Evolutionary conservation across 2,329 filamentous ascomycete genomes (phyloP), one percentile per base, ranked within the genome.

Genomic region (Penicillium griseofulvum): DNA sequence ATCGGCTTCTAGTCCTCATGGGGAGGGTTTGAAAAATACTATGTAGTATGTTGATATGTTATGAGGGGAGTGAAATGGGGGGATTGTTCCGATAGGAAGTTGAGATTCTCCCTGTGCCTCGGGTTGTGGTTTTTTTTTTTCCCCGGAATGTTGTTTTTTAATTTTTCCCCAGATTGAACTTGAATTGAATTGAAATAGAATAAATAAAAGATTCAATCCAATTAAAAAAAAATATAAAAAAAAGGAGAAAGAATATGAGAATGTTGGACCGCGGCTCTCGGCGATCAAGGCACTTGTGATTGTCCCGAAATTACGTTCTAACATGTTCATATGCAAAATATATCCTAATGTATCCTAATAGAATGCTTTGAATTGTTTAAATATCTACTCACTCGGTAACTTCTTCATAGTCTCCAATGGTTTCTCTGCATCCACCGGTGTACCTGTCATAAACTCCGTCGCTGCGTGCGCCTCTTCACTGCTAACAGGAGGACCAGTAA

Each of bases 401-500:
- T 62, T 64, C 63, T 65, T 65, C 33, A 56, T 45, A 22, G 64
- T 58, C 31, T 58, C 53, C 43, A 59, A 33, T 6, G 63, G 58
- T 58, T 69, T 67, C 66, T 76, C 69, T 26, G 67, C 45, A 64
- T 78, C 69, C 41, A 67, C 61, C 14, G 58, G 58, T 36, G 66
- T 68, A 12, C 67, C 69, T n/a, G 66, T 65, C 62, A 72, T 69
- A 19, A 74, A 64, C 4, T 65, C 68, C 9, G 65, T 59, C 22
- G 58, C 63, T 17, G 63, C 66, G 28, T 57, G 55, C 9, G 61
- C 64, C 38, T 74, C 68, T 4, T 68, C 66, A 24, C 63, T 50
- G 10, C 61, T 61, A 34, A 75, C 62, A 3, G 74, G 74, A 24
- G 86, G 86, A 0, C 86, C 86, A 4, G 77, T 85, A 63, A 88